Evolutionary conservation across 495 filamentous ascomycete genomes (phyloP).

Genomic region (Neurospora sp.): DNA sequence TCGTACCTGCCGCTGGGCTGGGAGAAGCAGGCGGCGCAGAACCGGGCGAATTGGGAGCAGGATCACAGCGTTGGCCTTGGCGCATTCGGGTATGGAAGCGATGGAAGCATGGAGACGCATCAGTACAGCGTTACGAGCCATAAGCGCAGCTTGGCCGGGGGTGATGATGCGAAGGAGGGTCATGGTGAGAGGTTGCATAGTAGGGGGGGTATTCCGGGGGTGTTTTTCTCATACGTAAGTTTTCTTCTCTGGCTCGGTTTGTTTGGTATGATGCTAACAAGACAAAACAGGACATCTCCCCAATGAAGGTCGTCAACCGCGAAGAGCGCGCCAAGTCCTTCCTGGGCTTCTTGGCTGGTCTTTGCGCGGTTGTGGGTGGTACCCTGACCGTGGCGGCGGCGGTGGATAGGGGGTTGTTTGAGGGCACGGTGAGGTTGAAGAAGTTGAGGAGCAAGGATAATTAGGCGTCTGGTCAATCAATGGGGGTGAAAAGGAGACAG

Average conservation of each 20-base stretch:
- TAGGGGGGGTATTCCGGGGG: constrained; percentile 83
- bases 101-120: constrained; percentile 89
- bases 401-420: constrained; percentile 83
- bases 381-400: constrained; percentile 94
- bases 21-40: constrained; percentile 30
- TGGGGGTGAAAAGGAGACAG: neutral
- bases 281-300: constrained; percentile 75
- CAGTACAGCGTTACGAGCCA: constrained; percentile 97
- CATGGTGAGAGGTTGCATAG: constrained; percentile 88
- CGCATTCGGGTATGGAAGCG: constrained; percentile 45
- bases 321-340: constrained; percentile 83
- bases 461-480: constrained; percentile 3
- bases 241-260: no score
- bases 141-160: constrained; percentile 73
- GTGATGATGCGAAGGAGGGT: constrained; percentile 69
- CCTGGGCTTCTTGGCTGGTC: constrained; percentile 79
- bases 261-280: no score
- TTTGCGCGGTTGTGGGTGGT: constrained; percentile 90
- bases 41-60: constrained; percentile 9
- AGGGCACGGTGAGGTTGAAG: constrained; percentile 71
- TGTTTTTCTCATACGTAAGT: constrained; percentile 93
- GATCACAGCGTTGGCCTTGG: constrained; percentile 48
- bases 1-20: constrained; percentile 87
- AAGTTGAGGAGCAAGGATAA: constrained; percentile 64
- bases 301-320: constrained; percentile 98